Conservation (phyloP, 495 filamentous ascomycete species). For the Talaromyces adpressus region DNA sequence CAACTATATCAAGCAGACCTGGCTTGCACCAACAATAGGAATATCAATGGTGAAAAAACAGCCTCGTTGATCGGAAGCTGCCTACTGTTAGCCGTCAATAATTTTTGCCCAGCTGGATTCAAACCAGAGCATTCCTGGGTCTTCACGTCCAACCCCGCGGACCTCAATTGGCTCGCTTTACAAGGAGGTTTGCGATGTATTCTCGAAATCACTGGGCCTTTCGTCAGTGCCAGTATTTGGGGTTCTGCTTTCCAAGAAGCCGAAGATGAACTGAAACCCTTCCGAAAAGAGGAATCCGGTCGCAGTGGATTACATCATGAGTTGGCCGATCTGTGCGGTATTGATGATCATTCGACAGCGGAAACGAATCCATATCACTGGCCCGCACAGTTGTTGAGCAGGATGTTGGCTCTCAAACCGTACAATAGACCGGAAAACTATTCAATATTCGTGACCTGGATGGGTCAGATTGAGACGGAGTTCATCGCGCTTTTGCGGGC, state of each 20-base stretch:
- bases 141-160: conserved; percentile 22
- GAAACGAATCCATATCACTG: conserved; percentile 33
- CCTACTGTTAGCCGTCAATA: conserved; percentile 30
- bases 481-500: conserved; percentile 25
- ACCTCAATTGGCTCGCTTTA: conserved; percentile 37
- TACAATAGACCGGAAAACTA: conserved; percentile 10
- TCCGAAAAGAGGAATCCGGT: conserved; percentile 24
- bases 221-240: conserved; percentile 34
- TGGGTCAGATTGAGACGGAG: conserved; percentile 24
- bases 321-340: conserved; percentile 31
- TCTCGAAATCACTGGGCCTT: conserved; percentile 20
- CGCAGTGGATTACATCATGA: conserved; percentile 26
- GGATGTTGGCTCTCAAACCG: conserved; percentile 19
- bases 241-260: conserved; percentile 27
- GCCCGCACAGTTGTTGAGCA: conserved; percentile 30
- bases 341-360: conserved; percentile 27
- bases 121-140: conserved; percentile 37
- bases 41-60: conserved; percentile 28
- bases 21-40: conserved; percentile 6
- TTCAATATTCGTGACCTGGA: conserved; percentile 23
- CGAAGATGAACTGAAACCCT: conserved; percentile 15
- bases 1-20: conserved; percentile 29
- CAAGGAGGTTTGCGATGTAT: conserved; percentile 35
- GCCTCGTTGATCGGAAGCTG: conserved; percentile 39
- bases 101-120: conserved; percentile 29